Percentiles rank a stretch among this genome's conserved stretches.
These are phyloP conservation scores for Rhodotorula diobovata DNA, from an alignment of 768 basidiomycete species.

Conservation along the genomic window DNA sequence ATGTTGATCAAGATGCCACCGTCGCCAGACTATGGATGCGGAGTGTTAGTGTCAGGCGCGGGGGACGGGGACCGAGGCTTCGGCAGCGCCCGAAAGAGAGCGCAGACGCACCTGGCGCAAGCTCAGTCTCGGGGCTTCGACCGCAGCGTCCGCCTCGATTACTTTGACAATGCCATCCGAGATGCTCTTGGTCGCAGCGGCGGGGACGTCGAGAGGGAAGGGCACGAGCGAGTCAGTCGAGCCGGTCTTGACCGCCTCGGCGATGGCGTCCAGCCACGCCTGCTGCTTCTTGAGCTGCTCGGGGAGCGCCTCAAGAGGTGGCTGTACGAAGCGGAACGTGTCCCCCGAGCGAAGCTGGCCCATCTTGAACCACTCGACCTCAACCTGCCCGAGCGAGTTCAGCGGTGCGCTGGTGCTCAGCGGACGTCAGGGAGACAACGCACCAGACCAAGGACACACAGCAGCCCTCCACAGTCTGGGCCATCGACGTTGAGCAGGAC, in stretches of 20 bases:
- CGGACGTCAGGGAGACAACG: not conserved
- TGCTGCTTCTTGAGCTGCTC: constrained; percentile 41
- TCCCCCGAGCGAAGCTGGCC: constrained; percentile 62
- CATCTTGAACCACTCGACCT: constrained; percentile 58
- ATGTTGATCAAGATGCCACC: constrained; percentile 63
- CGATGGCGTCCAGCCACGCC: constrained; percentile 46
- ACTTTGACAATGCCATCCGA: constrained; percentile 51
- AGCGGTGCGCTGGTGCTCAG: not conserved
- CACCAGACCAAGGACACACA: constrained; percentile 45
- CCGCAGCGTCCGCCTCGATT: constrained; percentile 31
- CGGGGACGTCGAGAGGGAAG: constrained; percentile 35
- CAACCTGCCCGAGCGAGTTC: not conserved
- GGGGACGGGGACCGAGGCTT: constrained; percentile 39
- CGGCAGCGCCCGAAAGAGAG: not conserved
- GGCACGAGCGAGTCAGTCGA: not conserved
- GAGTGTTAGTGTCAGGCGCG: not conserved
- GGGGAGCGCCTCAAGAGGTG: constrained; percentile 53
- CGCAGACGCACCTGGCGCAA: constrained; percentile 43
- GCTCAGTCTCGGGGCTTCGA: constrained; percentile 46
- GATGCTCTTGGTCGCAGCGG: constrained; percentile 10
- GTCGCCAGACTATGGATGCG: constrained; percentile 56
- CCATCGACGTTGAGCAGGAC: constrained; percentile 62
- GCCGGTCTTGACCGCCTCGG: not conserved
- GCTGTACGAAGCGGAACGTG: constrained; percentile 55
- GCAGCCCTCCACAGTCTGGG: constrained; percentile 62